Conservation (phyloP, 371 early-diverging fungal species). For the Mortierella sp. region DNA sequence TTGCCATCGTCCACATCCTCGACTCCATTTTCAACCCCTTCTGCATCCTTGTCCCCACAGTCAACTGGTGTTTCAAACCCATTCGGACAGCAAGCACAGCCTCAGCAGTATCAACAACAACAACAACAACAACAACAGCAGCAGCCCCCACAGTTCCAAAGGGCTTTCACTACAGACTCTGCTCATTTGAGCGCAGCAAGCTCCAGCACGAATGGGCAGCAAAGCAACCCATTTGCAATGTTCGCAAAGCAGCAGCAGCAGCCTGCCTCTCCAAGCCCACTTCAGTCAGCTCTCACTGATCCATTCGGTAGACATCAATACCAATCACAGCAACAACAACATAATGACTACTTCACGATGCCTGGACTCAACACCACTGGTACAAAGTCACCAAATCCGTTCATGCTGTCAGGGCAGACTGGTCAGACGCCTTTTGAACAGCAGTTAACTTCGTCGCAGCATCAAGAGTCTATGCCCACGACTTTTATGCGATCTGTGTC, state of each 20-base stretch:
- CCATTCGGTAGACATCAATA: conserved; percentile 28
- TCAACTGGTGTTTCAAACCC: conserved; percentile 35
- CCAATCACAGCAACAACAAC: conserved; percentile 11
- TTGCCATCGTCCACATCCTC: conserved; percentile 13
- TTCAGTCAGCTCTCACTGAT: conserved; percentile 15
- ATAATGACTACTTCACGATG: conserved; percentile 22
- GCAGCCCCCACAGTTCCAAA: conserved; percentile 11
- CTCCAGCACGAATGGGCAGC: conserved; percentile 10
- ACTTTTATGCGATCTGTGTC: conserved; percentile 25
- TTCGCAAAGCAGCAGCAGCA: conserved; percentile 43
- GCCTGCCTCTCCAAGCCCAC: background rate
- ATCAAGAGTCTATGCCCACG: conserved; percentile 2
- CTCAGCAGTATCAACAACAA: background rate
- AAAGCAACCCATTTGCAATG: conserved; percentile 47
- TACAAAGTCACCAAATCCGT: conserved; percentile 37
- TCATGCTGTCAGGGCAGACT: conserved; percentile 9
- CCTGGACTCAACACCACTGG: conserved; percentile 18
- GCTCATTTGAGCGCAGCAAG: background rate
- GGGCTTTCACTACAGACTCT: conserved; percentile 29
- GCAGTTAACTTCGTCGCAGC: background rate
- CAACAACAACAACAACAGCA: no score
- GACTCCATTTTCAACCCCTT: background rate
- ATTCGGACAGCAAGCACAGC: conserved; percentile 18
- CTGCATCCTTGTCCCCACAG: conserved; percentile 30
- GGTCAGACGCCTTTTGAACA: conserved; percentile 15